Conservation (phyloP, 169 alveolate species). For the Amoebophrya sp. region DNA sequence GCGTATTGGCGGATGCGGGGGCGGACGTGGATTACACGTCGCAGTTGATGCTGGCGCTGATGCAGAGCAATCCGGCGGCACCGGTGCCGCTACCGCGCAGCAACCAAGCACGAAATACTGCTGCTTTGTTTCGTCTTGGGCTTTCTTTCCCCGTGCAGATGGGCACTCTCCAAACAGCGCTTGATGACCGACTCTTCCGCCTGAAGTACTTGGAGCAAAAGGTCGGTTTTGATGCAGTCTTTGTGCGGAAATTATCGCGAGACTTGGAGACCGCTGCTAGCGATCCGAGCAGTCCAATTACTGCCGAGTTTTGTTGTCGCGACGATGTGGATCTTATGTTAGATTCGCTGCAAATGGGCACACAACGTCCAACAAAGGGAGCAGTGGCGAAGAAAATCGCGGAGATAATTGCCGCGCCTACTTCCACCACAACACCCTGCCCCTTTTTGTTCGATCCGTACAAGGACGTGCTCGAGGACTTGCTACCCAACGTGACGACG, state of each 20-base stretch:
- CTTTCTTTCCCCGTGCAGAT: too few species aligned
- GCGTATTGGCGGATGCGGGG: background rate
- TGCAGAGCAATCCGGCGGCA: too few species aligned
- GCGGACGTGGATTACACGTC: background rate
- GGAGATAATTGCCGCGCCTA: background rate
- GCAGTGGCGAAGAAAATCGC: background rate
- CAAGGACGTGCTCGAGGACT: background rate
- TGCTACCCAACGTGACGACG: background rate
- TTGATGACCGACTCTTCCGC: too few species aligned
- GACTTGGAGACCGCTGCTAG: background rate
- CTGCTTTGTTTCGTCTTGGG: background rate
- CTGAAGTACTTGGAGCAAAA: too few species aligned
- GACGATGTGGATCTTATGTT: too few species aligned
- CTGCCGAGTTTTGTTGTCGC: background rate
- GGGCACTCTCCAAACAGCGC: too few species aligned
- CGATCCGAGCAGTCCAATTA: background rate
- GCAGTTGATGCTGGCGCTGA: too few species aligned
- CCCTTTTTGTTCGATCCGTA: background rate
- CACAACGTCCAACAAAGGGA: too few species aligned
- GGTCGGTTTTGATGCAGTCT: background rate
- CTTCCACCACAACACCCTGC: background rate
- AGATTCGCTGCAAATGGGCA: too few species aligned
- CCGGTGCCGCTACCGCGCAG: too few species aligned
- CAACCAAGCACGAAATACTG: background rate
- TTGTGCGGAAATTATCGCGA: background rate